A percentile compares a stretch with the other conserved stretches of the same genome.
Conservation (phyloP, 768 basidiomycete species). For the Dictyophora rubrovolvata region DNA sequence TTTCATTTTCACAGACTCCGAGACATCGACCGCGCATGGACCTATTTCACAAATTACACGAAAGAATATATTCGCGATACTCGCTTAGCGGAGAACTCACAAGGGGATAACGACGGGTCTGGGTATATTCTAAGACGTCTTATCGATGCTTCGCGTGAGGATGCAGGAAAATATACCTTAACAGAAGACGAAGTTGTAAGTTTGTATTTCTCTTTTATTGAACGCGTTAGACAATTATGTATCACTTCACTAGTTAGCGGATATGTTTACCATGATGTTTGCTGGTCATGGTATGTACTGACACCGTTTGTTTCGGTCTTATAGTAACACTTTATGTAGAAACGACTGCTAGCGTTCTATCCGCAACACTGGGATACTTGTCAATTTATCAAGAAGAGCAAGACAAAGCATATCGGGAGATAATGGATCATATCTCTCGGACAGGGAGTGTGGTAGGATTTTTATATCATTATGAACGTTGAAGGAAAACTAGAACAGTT, state of each 20-base stretch:
- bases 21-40: slow-evolving; percentile 4
- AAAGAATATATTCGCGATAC: slow-evolving; percentile 1
- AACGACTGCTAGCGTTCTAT: slow-evolving; percentile 24
- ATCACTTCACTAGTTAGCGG: slow-evolving; percentile 5
- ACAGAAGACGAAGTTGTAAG: slow-evolving; percentile 11
- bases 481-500: background rate
- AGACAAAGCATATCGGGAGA: slow-evolving; percentile 24
- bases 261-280: slow-evolving; percentile 13
- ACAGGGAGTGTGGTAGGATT: slow-evolving; percentile 6
- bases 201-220: background rate
- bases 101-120: background rate
- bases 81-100: background rate
- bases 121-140: slow-evolving; percentile 10
- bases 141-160: background rate
- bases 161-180: slow-evolving; percentile 6
- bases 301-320: background rate
- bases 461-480: background rate
- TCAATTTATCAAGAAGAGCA: slow-evolving; percentile 22
- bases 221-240: background rate
- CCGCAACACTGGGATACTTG: slow-evolving; percentile 24
- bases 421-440: slow-evolving; percentile 19
- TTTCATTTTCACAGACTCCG: background rate
- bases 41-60: slow-evolving; percentile 5
- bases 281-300: slow-evolving; percentile 13
- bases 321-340: slow-evolving; percentile 14